A percentile compares a stretch with the other conserved stretches of the same genome.
phyloP scores from a whole-genome alignment of 306 rosid genomes.

The Malus domestica region DNA sequence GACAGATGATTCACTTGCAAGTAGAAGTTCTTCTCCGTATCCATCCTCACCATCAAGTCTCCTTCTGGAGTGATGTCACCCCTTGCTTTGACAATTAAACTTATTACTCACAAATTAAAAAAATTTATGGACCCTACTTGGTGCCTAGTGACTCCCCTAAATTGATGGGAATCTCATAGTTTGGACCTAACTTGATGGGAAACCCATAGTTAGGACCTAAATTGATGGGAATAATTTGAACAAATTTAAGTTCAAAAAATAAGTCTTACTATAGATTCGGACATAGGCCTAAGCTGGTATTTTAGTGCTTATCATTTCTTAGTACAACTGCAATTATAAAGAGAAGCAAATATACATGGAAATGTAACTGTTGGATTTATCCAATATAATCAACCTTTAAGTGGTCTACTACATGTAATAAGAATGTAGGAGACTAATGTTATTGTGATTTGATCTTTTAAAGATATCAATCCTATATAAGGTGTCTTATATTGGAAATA shows the following conservation, averaged over 20 bases:
- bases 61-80: not conserved
- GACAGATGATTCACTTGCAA: not conserved
- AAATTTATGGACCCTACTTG: not conserved
- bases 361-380: not conserved
- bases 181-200: too few relatives aligned
- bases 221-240: not conserved
- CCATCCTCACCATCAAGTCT: not conserved
- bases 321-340: not conserved
- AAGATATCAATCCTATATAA: too few relatives aligned
- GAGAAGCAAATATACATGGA: not conserved
- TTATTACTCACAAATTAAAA: not conserved
- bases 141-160: not conserved
- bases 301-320: not conserved
- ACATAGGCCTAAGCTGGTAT: not conserved
- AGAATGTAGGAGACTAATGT: too few relatives aligned
- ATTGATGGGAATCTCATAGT: too few relatives aligned
- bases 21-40: not conserved
- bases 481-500: too few relatives aligned
- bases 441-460: too few relatives aligned
- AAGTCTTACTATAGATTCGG: too few relatives aligned
- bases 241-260: not conserved
- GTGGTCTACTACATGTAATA: too few relatives aligned
- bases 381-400: too few relatives aligned
- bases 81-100: too few relatives aligned
- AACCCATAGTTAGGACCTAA: too few relatives aligned